Evolutionary conservation across 2,329 filamentous ascomycete genomes (phyloP).

Genomic region (Beauveria scarabaeidicola): DNA sequence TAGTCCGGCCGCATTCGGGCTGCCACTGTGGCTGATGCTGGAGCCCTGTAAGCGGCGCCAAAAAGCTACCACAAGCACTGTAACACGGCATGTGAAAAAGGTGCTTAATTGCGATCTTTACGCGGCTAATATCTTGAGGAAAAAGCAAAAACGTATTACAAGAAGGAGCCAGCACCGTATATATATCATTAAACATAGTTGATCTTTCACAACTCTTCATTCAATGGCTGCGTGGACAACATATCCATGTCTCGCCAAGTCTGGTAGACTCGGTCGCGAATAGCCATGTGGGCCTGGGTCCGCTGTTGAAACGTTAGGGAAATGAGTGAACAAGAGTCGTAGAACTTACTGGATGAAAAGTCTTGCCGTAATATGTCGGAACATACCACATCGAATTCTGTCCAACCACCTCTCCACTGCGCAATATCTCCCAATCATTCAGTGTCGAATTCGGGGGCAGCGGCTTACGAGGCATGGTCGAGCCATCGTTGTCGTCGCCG

Average conservation of each 20-base stretch:
- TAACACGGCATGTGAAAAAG: too few relatives aligned
- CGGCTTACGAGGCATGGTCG: conserved; percentile 10
- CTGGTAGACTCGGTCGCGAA: conserved; percentile 21
- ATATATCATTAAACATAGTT: not conserved
- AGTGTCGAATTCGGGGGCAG: conserved; percentile 25
- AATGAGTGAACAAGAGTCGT: not conserved
- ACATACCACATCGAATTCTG: conserved; percentile 36
- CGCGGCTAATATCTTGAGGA: not conserved
- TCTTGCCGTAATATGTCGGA: conserved; percentile 38
- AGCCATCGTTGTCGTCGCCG: conserved; percentile 29
- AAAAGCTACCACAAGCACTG: not conserved
- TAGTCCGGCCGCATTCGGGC: conserved; percentile 6
- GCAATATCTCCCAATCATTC: conserved; percentile 28
- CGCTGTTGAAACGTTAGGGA: conserved; percentile 17
- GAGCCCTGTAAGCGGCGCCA: too few relatives aligned
- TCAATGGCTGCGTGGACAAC: not conserved
- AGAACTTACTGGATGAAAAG: conserved; percentile 32
- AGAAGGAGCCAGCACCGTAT: not conserved
- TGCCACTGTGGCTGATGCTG: not conserved
- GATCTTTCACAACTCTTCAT: not conserved
- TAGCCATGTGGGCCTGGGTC: conserved; percentile 29
- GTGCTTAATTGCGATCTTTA: too few relatives aligned
- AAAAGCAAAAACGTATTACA: not conserved
- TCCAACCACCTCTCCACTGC: conserved; percentile 18
- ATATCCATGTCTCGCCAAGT: conserved; percentile 15